These are phyloP conservation scores for Thecaphora frezii DNA, from an alignment of 1,284 basidiomycete species.

Conservation along the genomic window DNA sequence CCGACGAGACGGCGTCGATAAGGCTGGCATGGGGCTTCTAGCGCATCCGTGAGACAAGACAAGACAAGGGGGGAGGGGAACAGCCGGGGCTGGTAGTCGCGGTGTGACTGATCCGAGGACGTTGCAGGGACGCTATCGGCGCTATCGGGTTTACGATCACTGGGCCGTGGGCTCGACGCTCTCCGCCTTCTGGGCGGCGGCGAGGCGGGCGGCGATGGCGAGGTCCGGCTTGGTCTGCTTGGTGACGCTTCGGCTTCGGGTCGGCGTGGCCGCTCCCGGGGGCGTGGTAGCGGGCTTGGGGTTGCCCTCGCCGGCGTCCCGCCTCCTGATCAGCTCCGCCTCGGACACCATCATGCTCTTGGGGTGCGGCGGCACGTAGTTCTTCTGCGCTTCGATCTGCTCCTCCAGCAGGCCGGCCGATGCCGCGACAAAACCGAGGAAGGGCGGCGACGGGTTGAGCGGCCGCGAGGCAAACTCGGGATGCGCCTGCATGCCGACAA, in stretches of 20 bases:
- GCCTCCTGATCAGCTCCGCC: slow-evolving; percentile 34
- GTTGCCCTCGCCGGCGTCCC: slow-evolving; percentile 27
- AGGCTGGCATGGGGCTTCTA: no score
- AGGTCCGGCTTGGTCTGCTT: slow-evolving; percentile 22
- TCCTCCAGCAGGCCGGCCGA: slow-evolving; percentile 73
- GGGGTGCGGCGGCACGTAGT: slow-evolving; percentile 65
- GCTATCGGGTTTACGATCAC: neutral
- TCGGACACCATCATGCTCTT: slow-evolving; percentile 52
- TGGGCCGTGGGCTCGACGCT: neutral
- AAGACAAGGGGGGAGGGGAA: no score
- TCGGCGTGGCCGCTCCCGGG: slow-evolving; percentile 36
- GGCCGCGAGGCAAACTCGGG: slow-evolving; percentile 99
- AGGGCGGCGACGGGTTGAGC: slow-evolving; percentile 93
- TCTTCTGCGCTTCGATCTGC: slow-evolving; percentile 72
- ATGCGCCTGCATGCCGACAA: slow-evolving; percentile 92
- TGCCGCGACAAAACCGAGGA: slow-evolving; percentile 93
- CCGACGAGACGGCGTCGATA: no score
- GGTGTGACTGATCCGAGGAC: no score
- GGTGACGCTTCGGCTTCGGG: slow-evolving; percentile 26
- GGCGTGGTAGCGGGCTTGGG: slow-evolving; percentile 40
- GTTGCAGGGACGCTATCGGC: no score
- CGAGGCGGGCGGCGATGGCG: slow-evolving; percentile 28
- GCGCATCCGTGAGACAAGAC: no score
- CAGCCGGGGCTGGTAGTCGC: no score
- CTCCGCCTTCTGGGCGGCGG: slow-evolving; percentile 34